A percentile compares a stretch with the other conserved stretches of the same genome.
These are phyloP conservation scores for Phlebiopsis gigantea DNA, from an alignment of 768 basidiomycete species.

Conservation along the genomic window DNA sequence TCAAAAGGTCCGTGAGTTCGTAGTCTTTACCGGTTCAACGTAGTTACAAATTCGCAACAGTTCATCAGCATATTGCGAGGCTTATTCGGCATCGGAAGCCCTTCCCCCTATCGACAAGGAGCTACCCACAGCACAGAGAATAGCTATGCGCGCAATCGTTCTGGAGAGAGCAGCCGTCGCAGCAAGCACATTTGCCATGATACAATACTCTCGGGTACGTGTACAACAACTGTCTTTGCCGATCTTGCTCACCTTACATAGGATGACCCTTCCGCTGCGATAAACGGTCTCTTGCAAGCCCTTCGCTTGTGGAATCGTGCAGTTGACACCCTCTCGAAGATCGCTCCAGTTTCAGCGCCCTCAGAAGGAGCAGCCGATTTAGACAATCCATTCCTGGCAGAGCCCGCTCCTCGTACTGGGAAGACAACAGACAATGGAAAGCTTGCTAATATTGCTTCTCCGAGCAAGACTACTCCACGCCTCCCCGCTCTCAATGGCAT, in stretches of 20 bases:
- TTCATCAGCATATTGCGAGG: conserved; percentile 55
- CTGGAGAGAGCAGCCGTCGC: conserved; percentile 74
- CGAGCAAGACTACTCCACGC: conserved; percentile 20
- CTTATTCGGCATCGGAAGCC: conserved; percentile 39
- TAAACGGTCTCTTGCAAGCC: conserved; percentile 60
- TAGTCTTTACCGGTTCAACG: neutral
- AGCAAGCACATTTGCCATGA: conserved; percentile 57
- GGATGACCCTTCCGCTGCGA: conserved; percentile 55
- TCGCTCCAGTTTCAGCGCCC: conserved; percentile 36
- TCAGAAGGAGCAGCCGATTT: conserved; percentile 27
- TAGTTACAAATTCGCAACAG: conserved; percentile 30
- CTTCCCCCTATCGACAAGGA: conserved; percentile 41
- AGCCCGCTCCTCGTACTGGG: neutral
- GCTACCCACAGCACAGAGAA: conserved; percentile 47
- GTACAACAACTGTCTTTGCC: neutral
- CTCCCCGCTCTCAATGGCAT: conserved; percentile 44
- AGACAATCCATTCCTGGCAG: conserved; percentile 54
- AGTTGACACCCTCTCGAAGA: conserved; percentile 57
- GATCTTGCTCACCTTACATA: conserved; percentile 24
- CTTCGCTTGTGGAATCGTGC: conserved; percentile 81
- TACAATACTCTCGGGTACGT: conserved; percentile 63
- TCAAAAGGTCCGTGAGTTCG: conserved; percentile 44
- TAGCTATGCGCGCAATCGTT: conserved; percentile 49
- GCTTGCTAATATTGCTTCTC: conserved; percentile 1
- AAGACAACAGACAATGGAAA: neutral